These are phyloP conservation scores for Zalaria sp. DNA, from an alignment of 2,329 filamentous ascomycete species.

Conservation along the genomic window DNA sequence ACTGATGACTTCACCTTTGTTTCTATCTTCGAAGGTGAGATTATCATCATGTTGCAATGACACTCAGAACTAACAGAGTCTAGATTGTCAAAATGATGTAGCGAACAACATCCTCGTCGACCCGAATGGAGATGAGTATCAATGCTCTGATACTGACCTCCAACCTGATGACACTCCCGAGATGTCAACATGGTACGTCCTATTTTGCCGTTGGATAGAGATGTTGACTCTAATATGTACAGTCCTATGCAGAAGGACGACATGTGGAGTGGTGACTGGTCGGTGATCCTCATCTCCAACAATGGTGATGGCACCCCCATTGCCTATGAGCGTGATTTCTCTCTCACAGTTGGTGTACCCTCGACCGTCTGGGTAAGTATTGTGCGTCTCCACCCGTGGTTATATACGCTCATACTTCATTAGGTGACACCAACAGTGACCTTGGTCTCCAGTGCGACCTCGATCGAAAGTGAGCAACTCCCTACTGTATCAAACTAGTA, in stretches of 20 bases:
- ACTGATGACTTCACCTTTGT: constrained; percentile 28
- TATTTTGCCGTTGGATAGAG: neutral
- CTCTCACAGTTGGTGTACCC: constrained; percentile 20
- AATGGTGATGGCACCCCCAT: constrained; percentile 29
- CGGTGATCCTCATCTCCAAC: constrained; percentile 28
- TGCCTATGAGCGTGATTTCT: constrained; percentile 29
- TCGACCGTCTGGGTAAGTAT: constrained; percentile 11
- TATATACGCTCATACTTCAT: neutral
- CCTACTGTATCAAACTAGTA: neutral
- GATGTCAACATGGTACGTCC: constrained; percentile 23
- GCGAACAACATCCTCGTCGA: constrained; percentile 29
- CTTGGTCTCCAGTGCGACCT: constrained; percentile 11
- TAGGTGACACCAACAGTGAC: constrained; percentile 11
- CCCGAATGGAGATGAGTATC: constrained; percentile 23
- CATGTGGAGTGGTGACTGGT: constrained; percentile 29
- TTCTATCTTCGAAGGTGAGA: constrained; percentile 25
- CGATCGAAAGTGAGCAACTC: constrained; percentile 4
- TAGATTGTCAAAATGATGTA: constrained; percentile 24
- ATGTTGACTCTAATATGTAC: neutral
- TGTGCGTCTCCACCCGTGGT: neutral
- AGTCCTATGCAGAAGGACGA: constrained; percentile 27
- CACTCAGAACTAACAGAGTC: neutral
- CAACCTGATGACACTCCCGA: constrained; percentile 23
- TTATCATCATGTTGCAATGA: neutral
- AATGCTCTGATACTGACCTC: constrained; percentile 27